A percentile compares a stretch with the other conserved stretches of the same genome.
These are phyloP conservation scores for Setomelanomma holmii DNA, from an alignment of 2,329 filamentous ascomycete genomes.

Conservation along the genomic window DNA sequence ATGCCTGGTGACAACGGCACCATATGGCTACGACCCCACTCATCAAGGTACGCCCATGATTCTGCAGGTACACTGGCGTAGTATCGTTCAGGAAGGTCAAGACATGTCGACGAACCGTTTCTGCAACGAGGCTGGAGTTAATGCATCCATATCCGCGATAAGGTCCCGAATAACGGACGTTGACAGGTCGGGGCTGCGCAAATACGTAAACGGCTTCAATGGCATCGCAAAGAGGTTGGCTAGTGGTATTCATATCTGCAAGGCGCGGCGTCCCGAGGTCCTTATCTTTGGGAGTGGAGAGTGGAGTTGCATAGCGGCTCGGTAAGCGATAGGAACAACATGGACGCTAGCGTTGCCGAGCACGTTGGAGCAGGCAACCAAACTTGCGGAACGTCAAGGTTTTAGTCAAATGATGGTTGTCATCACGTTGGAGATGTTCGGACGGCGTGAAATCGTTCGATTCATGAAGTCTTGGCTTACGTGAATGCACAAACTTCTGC, in stretches of 20 bases:
- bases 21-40: background rate
- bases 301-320: conserved; percentile 5
- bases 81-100: background rate
- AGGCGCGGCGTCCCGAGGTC: conserved; percentile 1
- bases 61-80: background rate
- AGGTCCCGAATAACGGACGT: conserved; percentile 1
- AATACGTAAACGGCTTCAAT: conserved; percentile 15
- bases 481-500: too few relatives aligned
- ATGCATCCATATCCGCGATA: conserved; percentile 7
- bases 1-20: background rate
- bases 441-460: background rate
- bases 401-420: background rate
- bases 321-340: conserved; percentile 6
- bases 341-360: background rate
- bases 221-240: conserved; percentile 2
- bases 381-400: background rate
- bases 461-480: background rate
- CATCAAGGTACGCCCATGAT: background rate
- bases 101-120: background rate
- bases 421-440: background rate
- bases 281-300: conserved; percentile 15
- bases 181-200: conserved; percentile 8
- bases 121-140: background rate
- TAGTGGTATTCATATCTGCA: background rate
- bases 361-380: background rate